phyloP scores from a whole-genome alignment of 306 rosid species.

The Inga leiocalycina region DNA sequence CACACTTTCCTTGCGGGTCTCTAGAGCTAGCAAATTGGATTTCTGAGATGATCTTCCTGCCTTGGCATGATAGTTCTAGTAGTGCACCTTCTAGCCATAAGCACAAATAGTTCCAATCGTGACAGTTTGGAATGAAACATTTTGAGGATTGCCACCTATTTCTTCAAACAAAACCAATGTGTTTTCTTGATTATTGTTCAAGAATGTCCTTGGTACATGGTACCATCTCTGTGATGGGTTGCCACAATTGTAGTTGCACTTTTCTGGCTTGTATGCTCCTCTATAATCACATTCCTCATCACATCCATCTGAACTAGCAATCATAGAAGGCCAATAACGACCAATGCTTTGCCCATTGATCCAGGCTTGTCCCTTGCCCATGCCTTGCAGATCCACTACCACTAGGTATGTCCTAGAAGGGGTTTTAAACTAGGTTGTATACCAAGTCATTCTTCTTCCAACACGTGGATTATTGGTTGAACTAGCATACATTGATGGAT shows the following conservation, averaged over 20 bases:
- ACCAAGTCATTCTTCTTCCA: background rate
- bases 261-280: background rate
- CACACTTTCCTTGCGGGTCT: constrained; percentile 22
- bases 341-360: background rate
- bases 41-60: background rate
- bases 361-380: background rate
- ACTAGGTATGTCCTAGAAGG: background rate
- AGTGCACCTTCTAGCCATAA: background rate
- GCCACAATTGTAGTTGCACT: background rate
- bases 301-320: background rate
- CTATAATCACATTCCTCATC: constrained; percentile 14
- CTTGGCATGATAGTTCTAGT: background rate
- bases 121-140: background rate
- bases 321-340: constrained; percentile 20
- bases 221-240: background rate
- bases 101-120: background rate
- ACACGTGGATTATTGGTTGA: background rate
- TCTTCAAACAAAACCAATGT: background rate
- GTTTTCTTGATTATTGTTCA: background rate
- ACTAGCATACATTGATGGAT: background rate
- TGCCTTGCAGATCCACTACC: background rate
- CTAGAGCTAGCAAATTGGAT: constrained; percentile 24
- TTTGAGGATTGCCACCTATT: background rate
- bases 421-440: background rate
- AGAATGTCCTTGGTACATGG: background rate